Evolutionary conservation across 805 yeast species (phyloP).

Genomic region (Ogataea angusta): DNA sequence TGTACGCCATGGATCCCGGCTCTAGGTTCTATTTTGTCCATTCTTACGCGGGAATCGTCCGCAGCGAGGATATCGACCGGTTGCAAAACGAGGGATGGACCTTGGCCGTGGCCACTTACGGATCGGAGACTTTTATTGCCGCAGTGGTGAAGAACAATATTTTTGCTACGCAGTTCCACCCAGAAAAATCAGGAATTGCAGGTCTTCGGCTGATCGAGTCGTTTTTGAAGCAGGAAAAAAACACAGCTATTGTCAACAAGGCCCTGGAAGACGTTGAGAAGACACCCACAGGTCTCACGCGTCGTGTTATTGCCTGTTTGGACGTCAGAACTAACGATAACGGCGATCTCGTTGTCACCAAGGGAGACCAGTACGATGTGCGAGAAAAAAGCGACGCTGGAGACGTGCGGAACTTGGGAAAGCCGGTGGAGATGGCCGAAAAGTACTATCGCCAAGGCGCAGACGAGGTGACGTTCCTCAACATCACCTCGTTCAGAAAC

Average conservation of each 20-base stretch:
- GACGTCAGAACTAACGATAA: conserved; percentile 94
- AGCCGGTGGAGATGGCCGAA: conserved; percentile 92
- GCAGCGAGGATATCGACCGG: conserved; percentile 33
- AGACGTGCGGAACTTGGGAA: conserved; percentile 88
- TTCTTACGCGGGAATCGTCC: conserved; percentile 79
- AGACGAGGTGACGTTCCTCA: conserved; percentile 92
- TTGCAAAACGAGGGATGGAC: conserved; percentile 53
- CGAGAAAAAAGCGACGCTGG: conserved; percentile 64
- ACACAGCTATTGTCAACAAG: conserved; percentile 19
- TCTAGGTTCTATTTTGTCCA: conserved; percentile 92
- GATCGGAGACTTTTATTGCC: conserved; percentile 76
- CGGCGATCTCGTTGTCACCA: conserved; percentile 96
- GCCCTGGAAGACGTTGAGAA: conserved; percentile 18
- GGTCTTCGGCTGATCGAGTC: conserved; percentile 76
- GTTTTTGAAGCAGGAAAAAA: conserved; percentile 53
- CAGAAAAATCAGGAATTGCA: conserved; percentile 94
- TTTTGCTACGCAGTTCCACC: conserved; percentile 97
- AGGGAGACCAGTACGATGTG: conserved; percentile 98
- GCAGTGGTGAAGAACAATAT: conserved; percentile 74
- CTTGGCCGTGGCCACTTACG: conserved; percentile 69
- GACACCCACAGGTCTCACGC: conserved; percentile 61
- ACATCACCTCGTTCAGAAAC: conserved; percentile 93
- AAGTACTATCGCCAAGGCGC: conserved; percentile 93
- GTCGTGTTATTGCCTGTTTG: conserved; percentile 91
- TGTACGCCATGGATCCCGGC: conserved; percentile 63